Conservation (phyloP, 2,329 filamentous ascomycete species). For the Tolypocladium nubicola region DNA sequence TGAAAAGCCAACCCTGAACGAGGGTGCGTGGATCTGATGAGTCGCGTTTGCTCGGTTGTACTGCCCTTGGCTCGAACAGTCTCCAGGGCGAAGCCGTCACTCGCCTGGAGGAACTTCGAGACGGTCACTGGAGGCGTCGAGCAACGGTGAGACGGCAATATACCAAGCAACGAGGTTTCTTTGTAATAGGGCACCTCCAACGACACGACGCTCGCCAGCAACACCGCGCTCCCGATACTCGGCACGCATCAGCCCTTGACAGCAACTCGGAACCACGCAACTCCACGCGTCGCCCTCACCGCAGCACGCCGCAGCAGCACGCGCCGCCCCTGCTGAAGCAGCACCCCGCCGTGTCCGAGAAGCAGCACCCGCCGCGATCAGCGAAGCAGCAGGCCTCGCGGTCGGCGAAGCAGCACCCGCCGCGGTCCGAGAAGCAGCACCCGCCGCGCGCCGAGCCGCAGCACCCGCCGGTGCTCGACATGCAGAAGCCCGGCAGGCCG, state of each 20-base stretch:
- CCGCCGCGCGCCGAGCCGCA: not conserved
- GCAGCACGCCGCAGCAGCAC: not conserved
- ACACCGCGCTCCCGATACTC: not conserved
- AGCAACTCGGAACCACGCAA: too few species aligned
- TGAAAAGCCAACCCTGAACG: too few species aligned
- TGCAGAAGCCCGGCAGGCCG: not conserved
- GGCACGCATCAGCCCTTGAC: not conserved
- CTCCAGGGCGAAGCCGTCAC: too few species aligned
- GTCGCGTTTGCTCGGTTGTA: too few species aligned
- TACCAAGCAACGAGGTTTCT: not conserved
- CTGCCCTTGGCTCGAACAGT: too few species aligned
- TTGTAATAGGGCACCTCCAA: not conserved
- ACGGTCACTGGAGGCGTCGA: too few species aligned
- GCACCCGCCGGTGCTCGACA: not conserved
- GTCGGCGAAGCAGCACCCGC: constrained; percentile 7
- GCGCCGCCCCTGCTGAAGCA: constrained; percentile 2
- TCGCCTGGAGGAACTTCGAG: too few species aligned
- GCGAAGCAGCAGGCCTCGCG: constrained; percentile 4
- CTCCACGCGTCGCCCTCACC: not conserved
- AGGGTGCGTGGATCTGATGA: too few species aligned
- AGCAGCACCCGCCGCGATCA: constrained; percentile 5
- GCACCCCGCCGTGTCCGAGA: constrained; percentile 2
- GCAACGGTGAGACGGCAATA: not conserved
- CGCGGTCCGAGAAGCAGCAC: constrained; percentile 2
- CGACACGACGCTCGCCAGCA: not conserved